Evolutionary conservation across 495 filamentous ascomycete genomes (phyloP).

Genomic region (Penicillium bovifimosum): DNA sequence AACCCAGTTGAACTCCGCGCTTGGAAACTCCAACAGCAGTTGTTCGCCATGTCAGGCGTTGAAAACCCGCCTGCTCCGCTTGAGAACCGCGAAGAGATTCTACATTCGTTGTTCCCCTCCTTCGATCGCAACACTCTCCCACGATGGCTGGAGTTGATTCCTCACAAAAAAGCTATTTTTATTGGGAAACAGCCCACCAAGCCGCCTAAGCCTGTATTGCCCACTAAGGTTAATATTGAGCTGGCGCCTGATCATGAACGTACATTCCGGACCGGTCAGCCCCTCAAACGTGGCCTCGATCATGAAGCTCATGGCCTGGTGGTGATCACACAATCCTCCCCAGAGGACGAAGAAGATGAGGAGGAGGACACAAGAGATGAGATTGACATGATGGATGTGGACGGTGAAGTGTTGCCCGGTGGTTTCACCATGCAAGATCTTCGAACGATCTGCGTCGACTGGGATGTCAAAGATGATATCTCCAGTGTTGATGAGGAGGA

Average conservation of each 20-base stretch:
- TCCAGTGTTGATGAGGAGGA: slow-evolving; percentile 25
- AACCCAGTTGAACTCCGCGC: slow-evolving; percentile 40
- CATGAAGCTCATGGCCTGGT: slow-evolving; percentile 54
- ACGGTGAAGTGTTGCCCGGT: slow-evolving; percentile 48
- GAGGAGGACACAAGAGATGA: slow-evolving; percentile 53
- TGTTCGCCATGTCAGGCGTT: slow-evolving; percentile 48
- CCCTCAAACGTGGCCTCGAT: slow-evolving; percentile 50
- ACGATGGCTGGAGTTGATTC: slow-evolving; percentile 67
- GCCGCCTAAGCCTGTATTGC: slow-evolving; percentile 71
- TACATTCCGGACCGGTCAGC: slow-evolving; percentile 62
- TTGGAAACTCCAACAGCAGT: slow-evolving; percentile 47
- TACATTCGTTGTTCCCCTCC: slow-evolving; percentile 63
- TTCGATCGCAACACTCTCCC: slow-evolving; percentile 62
- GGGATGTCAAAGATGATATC: slow-evolving; percentile 56
- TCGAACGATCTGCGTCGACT: slow-evolving; percentile 75
- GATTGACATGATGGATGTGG: slow-evolving; percentile 50
- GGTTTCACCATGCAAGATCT: slow-evolving; percentile 71
- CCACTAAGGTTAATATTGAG: slow-evolving; percentile 83
- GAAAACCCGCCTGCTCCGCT: slow-evolving; percentile 51
- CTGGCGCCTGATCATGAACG: slow-evolving; percentile 75
- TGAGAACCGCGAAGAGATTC: slow-evolving; percentile 59
- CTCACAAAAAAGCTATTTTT: slow-evolving; percentile 65
- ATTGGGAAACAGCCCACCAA: slow-evolving; percentile 64
- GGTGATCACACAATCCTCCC: slow-evolving; percentile 46
- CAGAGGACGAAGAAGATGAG: slow-evolving; percentile 49